phyloP scores from a whole-genome alignment of 805 yeast genomes.

The Brettanomyces bruxellensis region DNA sequence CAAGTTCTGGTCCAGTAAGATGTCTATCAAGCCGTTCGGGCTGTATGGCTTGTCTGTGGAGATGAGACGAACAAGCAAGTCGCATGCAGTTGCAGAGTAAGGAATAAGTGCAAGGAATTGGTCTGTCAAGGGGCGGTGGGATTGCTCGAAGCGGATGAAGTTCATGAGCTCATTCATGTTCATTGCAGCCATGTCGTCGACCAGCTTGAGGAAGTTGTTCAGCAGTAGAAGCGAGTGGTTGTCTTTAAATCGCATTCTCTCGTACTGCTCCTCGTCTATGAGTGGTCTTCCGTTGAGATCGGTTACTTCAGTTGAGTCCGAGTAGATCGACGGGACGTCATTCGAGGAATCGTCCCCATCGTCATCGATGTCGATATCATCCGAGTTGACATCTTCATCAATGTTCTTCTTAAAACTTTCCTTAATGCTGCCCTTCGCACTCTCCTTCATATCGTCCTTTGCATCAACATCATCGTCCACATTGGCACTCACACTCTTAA shows the following conservation, averaged over 20 bases:
- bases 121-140: slow-evolving; percentile 43
- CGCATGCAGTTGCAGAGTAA: slow-evolving; percentile 86
- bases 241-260: slow-evolving; percentile 10
- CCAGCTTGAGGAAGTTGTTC: slow-evolving; percentile 63
- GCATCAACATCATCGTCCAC: neutral
- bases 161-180: slow-evolving; percentile 67
- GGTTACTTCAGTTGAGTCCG: neutral
- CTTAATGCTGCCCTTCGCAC: neutral
- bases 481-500: slow-evolving; percentile 1
- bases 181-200: slow-evolving; percentile 75
- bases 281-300: neutral
- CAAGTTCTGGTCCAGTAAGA: slow-evolving; percentile 61
- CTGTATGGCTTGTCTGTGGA: slow-evolving; percentile 86
- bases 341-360: slow-evolving; percentile 10
- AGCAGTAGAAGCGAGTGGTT: slow-evolving; percentile 21
- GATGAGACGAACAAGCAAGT: slow-evolving; percentile 73
- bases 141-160: slow-evolving; percentile 47
- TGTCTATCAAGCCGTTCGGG: slow-evolving; percentile 77
- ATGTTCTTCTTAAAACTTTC: too few species aligned
- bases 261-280: slow-evolving; percentile 1
- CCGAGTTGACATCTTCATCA: too few species aligned
- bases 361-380: neutral
- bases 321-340: too few species aligned
- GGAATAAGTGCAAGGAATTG: slow-evolving; percentile 65
- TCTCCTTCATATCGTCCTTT: neutral